Evolutionary conservation across 768 basidiomycete genomes (phyloP).

Genomic region (Trametes elegans): DNA sequence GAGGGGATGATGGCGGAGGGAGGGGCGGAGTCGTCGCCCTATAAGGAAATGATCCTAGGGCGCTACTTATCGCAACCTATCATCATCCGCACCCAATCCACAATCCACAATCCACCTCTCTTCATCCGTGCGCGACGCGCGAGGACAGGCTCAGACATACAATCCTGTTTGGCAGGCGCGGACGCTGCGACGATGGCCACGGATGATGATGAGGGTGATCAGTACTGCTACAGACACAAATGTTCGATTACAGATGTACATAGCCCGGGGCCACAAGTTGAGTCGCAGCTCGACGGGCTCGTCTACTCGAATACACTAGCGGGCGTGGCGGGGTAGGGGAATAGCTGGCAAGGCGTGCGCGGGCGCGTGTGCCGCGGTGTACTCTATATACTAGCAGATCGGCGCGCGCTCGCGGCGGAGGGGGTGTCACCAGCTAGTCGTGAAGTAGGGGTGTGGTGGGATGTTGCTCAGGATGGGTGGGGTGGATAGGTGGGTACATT

Average conservation of each 20-base stretch:
- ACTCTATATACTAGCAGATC: neutral
- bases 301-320: constrained; percentile 10
- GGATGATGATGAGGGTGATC: neutral
- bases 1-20: neutral
- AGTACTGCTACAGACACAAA: constrained; percentile 18
- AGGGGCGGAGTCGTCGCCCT: neutral
- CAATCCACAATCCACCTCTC: neutral
- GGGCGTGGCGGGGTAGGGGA: neutral
- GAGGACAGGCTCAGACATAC: neutral
- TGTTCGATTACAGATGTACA: constrained; percentile 16
- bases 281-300: constrained; percentile 28
- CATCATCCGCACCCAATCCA: neutral
- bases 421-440: constrained; percentile 18
- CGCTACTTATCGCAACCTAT: constrained; percentile 2
- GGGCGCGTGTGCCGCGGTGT: neutral
- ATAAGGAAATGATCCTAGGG: constrained; percentile 14
- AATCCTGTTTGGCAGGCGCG: too few species aligned
- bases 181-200: too few species aligned
- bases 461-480: neutral
- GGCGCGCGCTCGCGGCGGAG: neutral
- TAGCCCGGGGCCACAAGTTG: constrained; percentile 32
- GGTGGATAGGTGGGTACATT: neutral
- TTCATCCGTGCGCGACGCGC: neutral
- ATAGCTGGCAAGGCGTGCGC: constrained; percentile 5
- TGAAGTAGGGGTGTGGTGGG: neutral